Conservation (phyloP, 225 moss, liverwort and hornwort genomes). For the Polytrichum commune region DNA sequence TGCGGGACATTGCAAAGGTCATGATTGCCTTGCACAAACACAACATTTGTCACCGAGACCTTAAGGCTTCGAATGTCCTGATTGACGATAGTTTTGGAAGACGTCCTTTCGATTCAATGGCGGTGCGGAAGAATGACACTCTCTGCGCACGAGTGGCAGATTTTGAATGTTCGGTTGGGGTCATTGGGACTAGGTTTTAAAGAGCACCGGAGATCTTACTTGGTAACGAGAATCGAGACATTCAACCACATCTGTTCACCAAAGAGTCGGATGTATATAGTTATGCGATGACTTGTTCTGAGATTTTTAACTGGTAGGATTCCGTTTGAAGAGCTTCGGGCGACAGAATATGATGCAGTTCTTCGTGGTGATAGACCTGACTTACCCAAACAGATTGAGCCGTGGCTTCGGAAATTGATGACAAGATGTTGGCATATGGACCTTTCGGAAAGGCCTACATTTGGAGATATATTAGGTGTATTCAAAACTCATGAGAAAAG, state of each 20-base stretch:
- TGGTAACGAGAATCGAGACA: background rate
- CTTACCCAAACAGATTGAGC: conserved; percentile 2
- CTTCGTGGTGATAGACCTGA: background rate
- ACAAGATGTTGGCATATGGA: conserved; percentile 6
- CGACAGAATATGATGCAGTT: background rate
- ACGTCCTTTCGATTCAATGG: conserved; percentile 3
- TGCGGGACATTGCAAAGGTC: background rate
- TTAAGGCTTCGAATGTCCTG: conserved; percentile 5
- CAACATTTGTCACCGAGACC: background rate
- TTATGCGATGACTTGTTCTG: conserved; percentile 14
- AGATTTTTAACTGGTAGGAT: background rate
- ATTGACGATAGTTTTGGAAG: background rate
- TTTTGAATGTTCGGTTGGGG: conserved; percentile 19
- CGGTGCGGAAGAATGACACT: background rate
- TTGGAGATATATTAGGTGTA: background rate
- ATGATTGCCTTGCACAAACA: conserved; percentile 1
- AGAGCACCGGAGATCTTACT: conserved; percentile 20
- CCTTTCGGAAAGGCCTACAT: background rate
- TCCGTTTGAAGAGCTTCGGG: background rate
- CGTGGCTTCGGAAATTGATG: conserved; percentile 5
- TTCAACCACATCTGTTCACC: background rate
- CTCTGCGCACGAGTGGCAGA: conserved; percentile 23
- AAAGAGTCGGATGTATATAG: conserved; percentile 6
- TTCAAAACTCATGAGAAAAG: too few relatives aligned
- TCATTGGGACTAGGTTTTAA: conserved; percentile 17